phyloP scores from a whole-genome alignment of 1,139 yeast species.

The Maudiozyma humilis region DNA sequence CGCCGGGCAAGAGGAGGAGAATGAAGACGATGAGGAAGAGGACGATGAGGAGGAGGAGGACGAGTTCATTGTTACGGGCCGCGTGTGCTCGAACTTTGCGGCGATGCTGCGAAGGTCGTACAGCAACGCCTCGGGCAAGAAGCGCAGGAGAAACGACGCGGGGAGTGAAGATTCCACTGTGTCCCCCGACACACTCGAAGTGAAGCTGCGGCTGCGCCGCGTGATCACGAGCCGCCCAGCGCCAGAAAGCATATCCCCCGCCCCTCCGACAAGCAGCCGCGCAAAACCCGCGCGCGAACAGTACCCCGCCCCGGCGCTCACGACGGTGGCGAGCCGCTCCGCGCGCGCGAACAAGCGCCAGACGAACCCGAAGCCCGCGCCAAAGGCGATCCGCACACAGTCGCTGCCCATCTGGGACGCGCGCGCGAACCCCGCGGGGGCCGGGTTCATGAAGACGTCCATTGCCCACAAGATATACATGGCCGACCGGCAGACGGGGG shows the following conservation, averaged over 20 bases:
- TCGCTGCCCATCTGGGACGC: constrained; percentile 51
- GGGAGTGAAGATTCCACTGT: not conserved
- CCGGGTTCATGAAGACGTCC: constrained; percentile 33
- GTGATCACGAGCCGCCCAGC: constrained; percentile 19
- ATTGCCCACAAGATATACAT: constrained; percentile 37
- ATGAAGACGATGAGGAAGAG: constrained; percentile 15
- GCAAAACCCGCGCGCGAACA: not conserved
- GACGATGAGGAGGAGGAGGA: constrained; percentile 23
- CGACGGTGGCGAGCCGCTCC: constrained; percentile 1
- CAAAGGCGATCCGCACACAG: constrained; percentile 58
- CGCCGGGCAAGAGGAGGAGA: constrained; percentile 9
- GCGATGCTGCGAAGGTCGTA: constrained; percentile 44
- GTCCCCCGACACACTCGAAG: constrained; percentile 50
- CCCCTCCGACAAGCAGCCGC: too few relatives aligned
- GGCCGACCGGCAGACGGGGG: constrained; percentile 33
- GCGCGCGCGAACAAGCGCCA: constrained; percentile 16
- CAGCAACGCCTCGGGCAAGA: constrained; percentile 32
- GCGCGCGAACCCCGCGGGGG: constrained; percentile 12
- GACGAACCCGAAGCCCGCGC: constrained; percentile 35
- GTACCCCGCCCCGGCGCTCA: constrained; percentile 5
- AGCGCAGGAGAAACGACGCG: constrained; percentile 7
- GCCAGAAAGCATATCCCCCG: too few relatives aligned
- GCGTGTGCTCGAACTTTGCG: constrained; percentile 62
- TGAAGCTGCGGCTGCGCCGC: constrained; percentile 48
- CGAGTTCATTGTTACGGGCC: constrained; percentile 49